phyloP scores from a whole-genome alignment of 257 asterid genomes.

The Nyctanthes arbortristis region DNA sequence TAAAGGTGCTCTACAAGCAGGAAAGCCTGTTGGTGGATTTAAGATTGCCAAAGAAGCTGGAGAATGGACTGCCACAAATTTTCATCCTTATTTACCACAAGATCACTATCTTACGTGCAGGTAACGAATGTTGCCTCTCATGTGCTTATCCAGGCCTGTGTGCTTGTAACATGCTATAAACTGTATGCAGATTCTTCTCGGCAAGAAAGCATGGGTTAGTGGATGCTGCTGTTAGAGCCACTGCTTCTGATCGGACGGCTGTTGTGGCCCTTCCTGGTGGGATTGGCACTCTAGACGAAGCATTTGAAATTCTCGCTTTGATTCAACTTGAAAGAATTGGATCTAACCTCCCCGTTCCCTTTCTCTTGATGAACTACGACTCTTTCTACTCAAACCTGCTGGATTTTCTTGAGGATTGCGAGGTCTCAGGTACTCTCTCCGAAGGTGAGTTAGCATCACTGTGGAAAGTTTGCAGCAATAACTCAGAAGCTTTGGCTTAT shows the following conservation, averaged over 20 bases:
- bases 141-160: not conserved
- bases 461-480: constrained; percentile 75
- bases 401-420: constrained; percentile 71
- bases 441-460: constrained; percentile 67
- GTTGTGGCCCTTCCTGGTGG: constrained; percentile 91
- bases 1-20: constrained; percentile 84
- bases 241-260: constrained; percentile 65
- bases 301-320: constrained; percentile 80
- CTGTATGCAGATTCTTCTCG: constrained; percentile 76
- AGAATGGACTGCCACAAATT: constrained; percentile 75
- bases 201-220: constrained; percentile 93
- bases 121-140: constrained; percentile 28
- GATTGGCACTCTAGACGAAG: constrained; percentile 86
- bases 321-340: constrained; percentile 85
- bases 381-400: constrained; percentile 73
- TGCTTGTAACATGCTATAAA: constrained; percentile 9
- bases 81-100: constrained; percentile 73
- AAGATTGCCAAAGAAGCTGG: constrained; percentile 93
- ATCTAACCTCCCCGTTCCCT: constrained; percentile 67
- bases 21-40: constrained; percentile 88
- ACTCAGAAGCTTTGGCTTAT: constrained; percentile 74
- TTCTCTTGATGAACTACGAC: constrained; percentile 83
- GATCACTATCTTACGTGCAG: constrained; percentile 84
- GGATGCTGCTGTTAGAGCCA: constrained; percentile 82
- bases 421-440: constrained; percentile 72